phyloP scores from a whole-genome alignment of 1,284 basidiomycete species.

The Vanrija pseudolonga region DNA sequence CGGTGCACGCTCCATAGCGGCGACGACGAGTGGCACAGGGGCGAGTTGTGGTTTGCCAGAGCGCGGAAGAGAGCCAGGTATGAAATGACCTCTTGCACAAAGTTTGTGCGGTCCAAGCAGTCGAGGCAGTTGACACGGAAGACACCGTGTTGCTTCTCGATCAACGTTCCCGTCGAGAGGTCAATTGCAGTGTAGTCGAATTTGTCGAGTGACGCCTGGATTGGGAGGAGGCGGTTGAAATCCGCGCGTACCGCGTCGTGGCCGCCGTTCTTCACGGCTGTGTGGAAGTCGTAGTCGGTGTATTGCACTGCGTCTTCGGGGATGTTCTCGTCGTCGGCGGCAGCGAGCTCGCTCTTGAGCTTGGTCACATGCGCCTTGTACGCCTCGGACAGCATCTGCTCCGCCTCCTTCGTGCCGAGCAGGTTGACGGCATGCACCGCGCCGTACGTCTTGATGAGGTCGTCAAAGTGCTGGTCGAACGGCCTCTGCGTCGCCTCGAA shows the following conservation, averaged over 20 bases:
- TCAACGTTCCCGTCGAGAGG: constrained; percentile 59
- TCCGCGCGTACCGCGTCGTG: constrained; percentile 81
- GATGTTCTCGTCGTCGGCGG: constrained; percentile 30
- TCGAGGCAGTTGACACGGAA: constrained; percentile 96
- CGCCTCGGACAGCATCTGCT: constrained; percentile 73
- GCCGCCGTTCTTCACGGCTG: constrained; percentile 72
- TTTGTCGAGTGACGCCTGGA: constrained; percentile 65
- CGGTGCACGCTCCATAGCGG: constrained; percentile 79
- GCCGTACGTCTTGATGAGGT: constrained; percentile 77
- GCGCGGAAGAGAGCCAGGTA: constrained; percentile 63
- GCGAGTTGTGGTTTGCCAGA: constrained; percentile 36
- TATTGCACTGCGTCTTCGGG: constrained; percentile 50
- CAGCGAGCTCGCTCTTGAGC: constrained; percentile 52
- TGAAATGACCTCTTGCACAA: constrained; percentile 88
- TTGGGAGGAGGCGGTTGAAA: constrained; percentile 63
- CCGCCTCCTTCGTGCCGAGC: constrained; percentile 85
- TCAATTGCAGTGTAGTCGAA: constrained; percentile 85
- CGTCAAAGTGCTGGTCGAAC: constrained; percentile 87
- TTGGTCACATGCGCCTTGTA: constrained; percentile 73
- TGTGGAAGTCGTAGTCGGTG: constrained; percentile 94
- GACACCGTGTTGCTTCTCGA: constrained; percentile 80
- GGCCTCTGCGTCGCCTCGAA: constrained; percentile 87
- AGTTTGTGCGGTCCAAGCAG: constrained; percentile 97
- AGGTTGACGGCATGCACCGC: constrained; percentile 81
- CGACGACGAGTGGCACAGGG: constrained; percentile 38